Evolutionary conservation across 805 yeast genomes (phyloP).

Genomic region (Saccharomycodes ludwigii): DNA sequence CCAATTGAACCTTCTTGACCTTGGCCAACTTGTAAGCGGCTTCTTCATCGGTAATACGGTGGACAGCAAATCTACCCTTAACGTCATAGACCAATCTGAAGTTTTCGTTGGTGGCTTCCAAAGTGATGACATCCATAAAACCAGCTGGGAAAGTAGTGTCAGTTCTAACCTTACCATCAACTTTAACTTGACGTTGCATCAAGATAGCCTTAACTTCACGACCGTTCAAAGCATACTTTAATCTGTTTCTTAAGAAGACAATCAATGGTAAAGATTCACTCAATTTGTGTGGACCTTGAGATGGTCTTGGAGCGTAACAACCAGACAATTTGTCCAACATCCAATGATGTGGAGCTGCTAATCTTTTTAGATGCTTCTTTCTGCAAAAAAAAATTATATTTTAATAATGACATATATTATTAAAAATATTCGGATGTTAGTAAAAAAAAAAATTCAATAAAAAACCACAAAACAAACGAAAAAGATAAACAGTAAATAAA

Average conservation of each 20-base stretch:
- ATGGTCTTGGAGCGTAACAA: conserved; percentile 98
- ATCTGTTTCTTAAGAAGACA: conserved; percentile 95
- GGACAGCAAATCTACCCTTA: conserved; percentile 98
- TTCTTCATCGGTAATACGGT: conserved; percentile 98
- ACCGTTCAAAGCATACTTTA: conserved; percentile 97
- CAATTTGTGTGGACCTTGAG: conserved; percentile 98
- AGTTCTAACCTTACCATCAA: conserved; percentile 98
- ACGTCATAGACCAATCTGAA: conserved; percentile 97
- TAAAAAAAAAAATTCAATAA: neutral
- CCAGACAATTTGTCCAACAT: conserved; percentile 99
- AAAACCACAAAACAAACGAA: too few relatives aligned
- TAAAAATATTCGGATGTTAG: too few relatives aligned
- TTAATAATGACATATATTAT: too few relatives aligned
- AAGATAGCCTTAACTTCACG: conserved; percentile 97
- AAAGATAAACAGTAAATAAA: too few relatives aligned
- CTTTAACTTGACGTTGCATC: conserved; percentile 97
- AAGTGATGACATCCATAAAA: conserved; percentile 96
- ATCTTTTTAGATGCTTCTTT: conserved; percentile 98
- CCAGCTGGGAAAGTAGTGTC: conserved; percentile 99
- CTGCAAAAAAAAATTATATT: conserved; percentile 27
- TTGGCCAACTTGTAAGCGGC: conserved; percentile 96
- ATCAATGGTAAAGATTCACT: conserved; percentile 96
- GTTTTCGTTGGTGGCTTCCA: conserved; percentile 98
- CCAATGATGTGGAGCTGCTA: conserved; percentile 99
- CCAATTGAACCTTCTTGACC: conserved; percentile 96